phyloP scores from a whole-genome alignment of 139 green algal genomes.

The Volvox africanus region DNA sequence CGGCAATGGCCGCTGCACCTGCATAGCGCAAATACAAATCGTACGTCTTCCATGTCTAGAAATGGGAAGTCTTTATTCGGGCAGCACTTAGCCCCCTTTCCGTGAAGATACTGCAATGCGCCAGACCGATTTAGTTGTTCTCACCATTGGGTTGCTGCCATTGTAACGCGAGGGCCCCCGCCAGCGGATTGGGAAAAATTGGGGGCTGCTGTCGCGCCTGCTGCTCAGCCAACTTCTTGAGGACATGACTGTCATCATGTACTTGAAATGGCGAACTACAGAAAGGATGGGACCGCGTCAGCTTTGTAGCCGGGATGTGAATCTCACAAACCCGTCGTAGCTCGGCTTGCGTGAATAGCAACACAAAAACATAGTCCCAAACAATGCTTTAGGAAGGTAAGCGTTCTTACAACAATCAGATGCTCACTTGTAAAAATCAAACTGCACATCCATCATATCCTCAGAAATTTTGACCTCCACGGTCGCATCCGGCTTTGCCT shows the following conservation, averaged over 20 bases:
- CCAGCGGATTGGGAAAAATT: not conserved
- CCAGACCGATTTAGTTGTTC: too few relatives aligned
- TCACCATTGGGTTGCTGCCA: constrained; percentile 9
- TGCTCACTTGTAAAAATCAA: constrained; percentile 87
- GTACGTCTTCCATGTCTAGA: too few relatives aligned
- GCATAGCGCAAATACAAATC: not conserved
- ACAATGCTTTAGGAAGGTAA: not conserved
- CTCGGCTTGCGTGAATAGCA: too few relatives aligned
- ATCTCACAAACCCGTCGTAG: too few relatives aligned
- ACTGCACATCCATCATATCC: constrained; percentile 83
- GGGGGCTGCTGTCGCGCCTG: constrained; percentile 19
- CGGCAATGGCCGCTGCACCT: not conserved
- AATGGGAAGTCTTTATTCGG: too few relatives aligned
- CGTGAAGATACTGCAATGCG: too few relatives aligned
- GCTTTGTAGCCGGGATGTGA: too few relatives aligned
- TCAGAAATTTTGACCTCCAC: constrained; percentile 92
- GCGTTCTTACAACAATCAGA: not conserved
- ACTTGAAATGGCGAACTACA: constrained; percentile 84
- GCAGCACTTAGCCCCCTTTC: too few relatives aligned
- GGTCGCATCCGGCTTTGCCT: constrained; percentile 82
- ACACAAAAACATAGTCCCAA: not conserved
- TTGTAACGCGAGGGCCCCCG: not conserved
- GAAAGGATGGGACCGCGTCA: too few relatives aligned
- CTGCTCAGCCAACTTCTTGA: constrained; percentile 55
- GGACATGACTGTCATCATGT: constrained; percentile 86